A percentile compares a stretch with the other conserved stretches of the same genome.
These are phyloP conservation scores for Sporothrix pallida DNA, from an alignment of 2,329 filamentous ascomycete genomes.

Conservation along the genomic window DNA sequence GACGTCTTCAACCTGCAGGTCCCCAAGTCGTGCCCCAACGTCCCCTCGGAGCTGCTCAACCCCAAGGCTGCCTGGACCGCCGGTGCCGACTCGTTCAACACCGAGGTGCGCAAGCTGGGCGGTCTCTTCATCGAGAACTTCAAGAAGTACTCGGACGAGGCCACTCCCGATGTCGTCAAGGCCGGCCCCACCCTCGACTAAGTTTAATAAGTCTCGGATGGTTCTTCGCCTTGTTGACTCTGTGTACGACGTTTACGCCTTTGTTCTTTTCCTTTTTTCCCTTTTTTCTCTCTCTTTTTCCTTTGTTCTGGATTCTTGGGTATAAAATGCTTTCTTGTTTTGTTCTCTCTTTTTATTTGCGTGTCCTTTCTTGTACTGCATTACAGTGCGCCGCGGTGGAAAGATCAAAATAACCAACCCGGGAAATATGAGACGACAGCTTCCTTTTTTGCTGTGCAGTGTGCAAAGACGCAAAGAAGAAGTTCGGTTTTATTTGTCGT, in stretches of 20 bases:
- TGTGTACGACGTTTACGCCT: conserved; percentile 30
- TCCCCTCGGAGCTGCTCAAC: conserved; percentile 92
- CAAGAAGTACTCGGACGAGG: conserved; percentile 88
- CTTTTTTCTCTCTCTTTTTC: background rate
- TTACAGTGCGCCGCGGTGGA: conserved; percentile 23
- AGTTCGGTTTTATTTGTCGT: conserved; percentile 6
- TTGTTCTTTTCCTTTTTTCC: background rate
- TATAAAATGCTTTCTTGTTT: conserved; percentile 28
- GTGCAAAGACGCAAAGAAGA: conserved; percentile 29
- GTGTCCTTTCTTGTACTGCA: background rate
- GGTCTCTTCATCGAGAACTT: conserved; percentile 95
- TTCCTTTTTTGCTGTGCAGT: conserved; percentile 28
- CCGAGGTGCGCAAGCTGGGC: conserved; percentile 89
- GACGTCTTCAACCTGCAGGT: conserved; percentile 96
- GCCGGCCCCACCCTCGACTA: conserved; percentile 58
- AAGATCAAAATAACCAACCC: background rate
- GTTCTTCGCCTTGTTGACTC: conserved; percentile 1
- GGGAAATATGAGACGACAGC: conserved; percentile 12
- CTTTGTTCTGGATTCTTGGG: conserved; percentile 21
- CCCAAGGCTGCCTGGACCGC: conserved; percentile 91
- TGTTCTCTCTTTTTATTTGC: too few species aligned
- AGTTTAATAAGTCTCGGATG: background rate
- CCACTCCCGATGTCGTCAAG: conserved; percentile 77
- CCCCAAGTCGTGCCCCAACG: conserved; percentile 87
- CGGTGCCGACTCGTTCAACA: conserved; percentile 78